Evolutionary conservation across 768 basidiomycete species (phyloP), one percentile per base, ranked within the genome.

Genomic region (Phanerochaete sordida): DNA sequence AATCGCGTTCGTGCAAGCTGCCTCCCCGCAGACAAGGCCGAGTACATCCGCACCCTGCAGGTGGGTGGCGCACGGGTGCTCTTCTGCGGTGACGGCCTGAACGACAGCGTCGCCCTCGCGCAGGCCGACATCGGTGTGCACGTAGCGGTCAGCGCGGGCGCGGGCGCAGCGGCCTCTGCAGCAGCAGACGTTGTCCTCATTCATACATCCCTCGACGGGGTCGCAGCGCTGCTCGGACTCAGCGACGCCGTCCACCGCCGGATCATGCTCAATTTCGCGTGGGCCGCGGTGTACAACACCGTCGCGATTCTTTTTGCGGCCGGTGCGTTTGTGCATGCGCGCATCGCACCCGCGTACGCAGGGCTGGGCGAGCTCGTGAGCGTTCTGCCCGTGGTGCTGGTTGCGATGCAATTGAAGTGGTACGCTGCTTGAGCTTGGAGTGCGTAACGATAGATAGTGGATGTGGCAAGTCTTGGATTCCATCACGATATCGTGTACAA

Each of bases 71-170:
- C 65, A 19, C 66, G 68, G 9, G 80, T 80, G 2, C 65, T 75
- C 44, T 81, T 81, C 70, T 70, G 77, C 28, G 78, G 79, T 37
- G 84, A 85, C 66, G 84, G 84, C 19, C 75, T 81, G 26, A 83
- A 84, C 68, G 82, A 84, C 66, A 70, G 79, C 5, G 73, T 74
- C 13, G 77, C 83, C 8, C 76, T 85, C 24, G 77, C 81, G 0
- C 79, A 77, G 26, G 82, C 84, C 0, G 81, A 83, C 60, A 73
- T 83, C 16, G 76, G 76, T 24, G 73, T 84, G 24, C 68, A 70
- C 57, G 63, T 72, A 58, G 27, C 63, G 53, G 15, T 6, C 53
- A 63, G 66, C 48, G 62, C 70, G 11, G 73, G 74, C n/a, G 68
- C 71, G 35, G 74, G 69, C 46, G 70, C 75, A n/a, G 79, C 82